These are phyloP conservation scores for Hortaea werneckii DNA, from an alignment of 2,329 filamentous ascomycete genomes.

Conservation along the genomic window DNA sequence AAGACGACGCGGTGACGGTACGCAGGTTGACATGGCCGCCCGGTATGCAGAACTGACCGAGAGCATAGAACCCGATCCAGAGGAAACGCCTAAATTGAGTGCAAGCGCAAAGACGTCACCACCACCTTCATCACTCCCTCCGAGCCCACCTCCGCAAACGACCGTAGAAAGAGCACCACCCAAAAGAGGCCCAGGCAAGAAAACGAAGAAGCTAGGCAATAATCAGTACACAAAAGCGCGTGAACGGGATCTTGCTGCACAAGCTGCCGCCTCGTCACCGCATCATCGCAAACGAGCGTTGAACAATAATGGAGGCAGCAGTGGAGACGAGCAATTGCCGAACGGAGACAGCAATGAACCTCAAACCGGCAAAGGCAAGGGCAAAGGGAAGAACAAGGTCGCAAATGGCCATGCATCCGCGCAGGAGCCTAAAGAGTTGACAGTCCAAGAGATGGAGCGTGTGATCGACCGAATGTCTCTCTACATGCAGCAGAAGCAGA, in stretches of 20 bases:
- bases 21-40: conserved; percentile 14
- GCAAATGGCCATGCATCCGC: conserved; percentile 26
- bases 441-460: conserved; percentile 41
- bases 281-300: conserved; percentile 17
- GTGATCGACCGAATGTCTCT: conserved; percentile 69
- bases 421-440: conserved; percentile 65
- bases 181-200: conserved; percentile 54
- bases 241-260: conserved; percentile 26
- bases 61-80: conserved; percentile 36
- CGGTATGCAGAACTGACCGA: neutral
- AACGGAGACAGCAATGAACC: conserved; percentile 8
- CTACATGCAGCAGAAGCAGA: conserved; percentile 79
- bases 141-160: conserved; percentile 25
- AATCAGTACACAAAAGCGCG: conserved; percentile 78
- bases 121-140: conserved; percentile 34
- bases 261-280: conserved; percentile 41
- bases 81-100: conserved; percentile 44
- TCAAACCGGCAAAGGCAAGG: conserved; percentile 3
- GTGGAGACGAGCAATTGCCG: conserved; percentile 12
- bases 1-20: conserved; percentile 71
- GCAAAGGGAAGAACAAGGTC: conserved; percentile 15
- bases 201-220: conserved; percentile 52
- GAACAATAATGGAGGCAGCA: conserved; percentile 5
- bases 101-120: conserved; percentile 27
- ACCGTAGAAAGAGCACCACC: conserved; percentile 37